phyloP scores from a whole-genome alignment of 73 alveolate species.

The Tetrahymena malaccensis region DNA sequence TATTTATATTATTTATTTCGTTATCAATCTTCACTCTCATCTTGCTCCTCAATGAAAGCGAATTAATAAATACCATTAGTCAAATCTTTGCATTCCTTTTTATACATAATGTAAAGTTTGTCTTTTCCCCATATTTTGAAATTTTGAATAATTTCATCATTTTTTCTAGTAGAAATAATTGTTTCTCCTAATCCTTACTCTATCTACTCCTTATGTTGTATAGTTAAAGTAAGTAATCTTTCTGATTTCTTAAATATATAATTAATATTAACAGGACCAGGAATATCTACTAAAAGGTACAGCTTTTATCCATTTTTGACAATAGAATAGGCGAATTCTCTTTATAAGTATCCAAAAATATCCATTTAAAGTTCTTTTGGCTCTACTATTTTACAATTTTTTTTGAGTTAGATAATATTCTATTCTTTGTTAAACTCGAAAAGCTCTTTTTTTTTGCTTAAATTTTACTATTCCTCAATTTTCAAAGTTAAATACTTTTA shows the following conservation, averaged over 20 bases:
- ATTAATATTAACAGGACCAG: not conserved
- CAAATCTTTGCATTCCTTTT: not conserved
- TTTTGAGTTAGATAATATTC: not conserved
- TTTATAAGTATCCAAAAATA: not conserved
- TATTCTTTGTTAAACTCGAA: not conserved
- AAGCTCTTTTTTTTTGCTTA: not conserved
- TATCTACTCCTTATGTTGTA: not conserved
- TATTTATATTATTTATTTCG: too few species aligned
- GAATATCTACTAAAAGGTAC: not conserved
- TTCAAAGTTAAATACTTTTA: too few species aligned
- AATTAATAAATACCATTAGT: not conserved
- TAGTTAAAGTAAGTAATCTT: not conserved
- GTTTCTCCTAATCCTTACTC: not conserved
- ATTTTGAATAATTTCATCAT: not conserved
- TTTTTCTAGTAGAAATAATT: not conserved
- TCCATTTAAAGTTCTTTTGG: not conserved
- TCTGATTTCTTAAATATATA: too few species aligned
- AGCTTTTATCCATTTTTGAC: not conserved
- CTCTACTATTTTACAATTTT: not conserved
- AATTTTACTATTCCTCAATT: not conserved
- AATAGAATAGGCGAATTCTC: not conserved
- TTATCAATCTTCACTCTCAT: not conserved
- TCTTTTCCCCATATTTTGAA: not conserved
- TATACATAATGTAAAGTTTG: not conserved
- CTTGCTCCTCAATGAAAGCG: not conserved